Evolutionary conservation across 2,329 filamentous ascomycete genomes (phyloP), one percentile per base, ranked within the genome.

Genomic region (Esteya vermicola): DNA sequence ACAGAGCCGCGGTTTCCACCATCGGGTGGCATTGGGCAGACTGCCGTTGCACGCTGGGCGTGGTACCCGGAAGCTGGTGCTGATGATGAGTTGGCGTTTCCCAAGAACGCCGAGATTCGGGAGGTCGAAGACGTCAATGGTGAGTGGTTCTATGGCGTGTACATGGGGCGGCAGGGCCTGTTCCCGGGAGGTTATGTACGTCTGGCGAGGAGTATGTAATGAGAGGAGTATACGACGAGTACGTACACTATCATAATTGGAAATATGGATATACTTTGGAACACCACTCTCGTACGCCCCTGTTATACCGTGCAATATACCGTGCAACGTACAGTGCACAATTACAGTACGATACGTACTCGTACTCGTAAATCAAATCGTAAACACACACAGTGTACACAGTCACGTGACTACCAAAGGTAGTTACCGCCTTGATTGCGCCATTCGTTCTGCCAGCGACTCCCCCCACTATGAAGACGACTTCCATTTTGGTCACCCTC

Each of bases 121-220:
- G 89, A 96, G 61, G 75, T 81, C 28, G 81, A 89, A 55, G 82
- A 91, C 56, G 75, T 93, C 36, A 94, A 94, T 55, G 83, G 80
- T 16, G 86, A 94, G 56, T 96, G 88, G 88, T 86, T 72, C 52
- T 81, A 80, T 61, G 89, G 89, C 0, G 76, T 77, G 22, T 95
- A 93, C 64, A 86, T 85, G 61, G 86, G 85, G 0, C 64, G 62
- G 20, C 78, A 75, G 50, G 88, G 85, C 0, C 51, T 95, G 47
- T 93, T 95, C 54, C 88, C 88, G 5, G 78, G 78, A 7, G 72
- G 75, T 8, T 89, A 89, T 65, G 36, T 37, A 20, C 14, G 23
- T 18, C 8, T 31, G 19, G 22, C 6, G 22, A 22, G 21, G 10
- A 31, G 28, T 9, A 14, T 3, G 14, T 4, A 14, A 8, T 31